Evolutionary conservation across 1,284 basidiomycete genomes (phyloP).

Genomic region (Puccinia horiana): DNA sequence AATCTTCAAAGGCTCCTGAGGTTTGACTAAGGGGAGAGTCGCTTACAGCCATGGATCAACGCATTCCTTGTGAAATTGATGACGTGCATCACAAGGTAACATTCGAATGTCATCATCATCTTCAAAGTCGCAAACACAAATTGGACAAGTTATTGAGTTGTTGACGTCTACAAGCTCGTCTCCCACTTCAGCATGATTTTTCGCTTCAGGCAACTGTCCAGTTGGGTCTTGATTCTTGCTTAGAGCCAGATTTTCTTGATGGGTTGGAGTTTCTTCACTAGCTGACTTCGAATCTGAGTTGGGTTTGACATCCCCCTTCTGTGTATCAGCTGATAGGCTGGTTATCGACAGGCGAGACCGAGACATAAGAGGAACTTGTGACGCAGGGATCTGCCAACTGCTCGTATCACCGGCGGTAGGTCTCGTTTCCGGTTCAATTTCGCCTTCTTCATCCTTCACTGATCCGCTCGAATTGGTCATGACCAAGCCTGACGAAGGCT

Average conservation of each 20-base stretch:
- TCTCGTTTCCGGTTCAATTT: background rate
- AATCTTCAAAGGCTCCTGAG: background rate
- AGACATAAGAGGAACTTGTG: conserved; percentile 6
- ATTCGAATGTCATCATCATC: conserved; percentile 85
- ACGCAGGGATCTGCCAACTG: background rate
- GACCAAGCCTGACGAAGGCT: background rate
- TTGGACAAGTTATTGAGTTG: conserved; percentile 79
- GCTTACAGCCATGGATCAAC: conserved; percentile 74
- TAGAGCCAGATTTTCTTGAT: background rate
- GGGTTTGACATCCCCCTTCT: background rate
- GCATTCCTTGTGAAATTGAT: conserved; percentile 75
- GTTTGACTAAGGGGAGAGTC: background rate
- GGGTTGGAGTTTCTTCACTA: background rate
- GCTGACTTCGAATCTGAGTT: background rate
- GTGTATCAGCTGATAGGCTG: background rate
- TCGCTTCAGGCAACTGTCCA: background rate
- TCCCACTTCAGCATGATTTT: conserved; percentile 49
- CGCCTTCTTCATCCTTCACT: background rate
- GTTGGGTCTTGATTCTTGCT: conserved; percentile 16
- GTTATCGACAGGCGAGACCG: background rate
- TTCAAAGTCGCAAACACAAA: conserved; percentile 88
- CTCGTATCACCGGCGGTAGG: background rate
- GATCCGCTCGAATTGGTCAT: background rate
- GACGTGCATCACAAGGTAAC: conserved; percentile 82
- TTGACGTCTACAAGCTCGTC: conserved; percentile 48